A percentile compares a stretch with the other conserved stretches of the same genome.
Conservation (phyloP, 78 protist genomes). For the Dictyostelium purpureum region DNA sequence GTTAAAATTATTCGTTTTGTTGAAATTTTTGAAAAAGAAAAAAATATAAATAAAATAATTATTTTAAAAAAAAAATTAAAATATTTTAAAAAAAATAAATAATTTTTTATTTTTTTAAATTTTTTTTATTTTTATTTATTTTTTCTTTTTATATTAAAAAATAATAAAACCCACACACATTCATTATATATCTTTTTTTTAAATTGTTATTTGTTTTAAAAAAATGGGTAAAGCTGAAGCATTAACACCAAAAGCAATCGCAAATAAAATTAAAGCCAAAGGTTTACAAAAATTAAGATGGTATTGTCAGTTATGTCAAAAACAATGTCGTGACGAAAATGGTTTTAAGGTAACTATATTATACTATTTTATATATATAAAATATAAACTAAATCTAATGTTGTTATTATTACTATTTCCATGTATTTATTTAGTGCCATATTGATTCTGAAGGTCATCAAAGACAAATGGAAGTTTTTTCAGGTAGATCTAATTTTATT, state of each 20-base stretch:
- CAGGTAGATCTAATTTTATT: conserved; percentile 80
- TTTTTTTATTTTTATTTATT: not conserved
- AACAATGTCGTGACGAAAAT: conserved; percentile 97
- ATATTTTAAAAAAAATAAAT: too few species aligned
- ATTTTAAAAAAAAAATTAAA: too few species aligned
- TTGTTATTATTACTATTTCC: not conserved
- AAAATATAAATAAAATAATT: too few species aligned
- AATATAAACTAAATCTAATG: not conserved
- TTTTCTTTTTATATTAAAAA: not conserved
- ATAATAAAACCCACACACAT: not conserved
- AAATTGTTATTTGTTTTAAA: not conserved
- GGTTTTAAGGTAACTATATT: conserved; percentile 87
- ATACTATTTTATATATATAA: not conserved
- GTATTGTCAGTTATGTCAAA: conserved; percentile 97
- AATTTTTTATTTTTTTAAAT: not conserved
- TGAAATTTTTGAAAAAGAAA: too few species aligned
- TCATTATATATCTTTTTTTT: not conserved
- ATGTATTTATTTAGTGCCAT: conserved; percentile 87
- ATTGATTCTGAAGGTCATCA: conserved; percentile 88
- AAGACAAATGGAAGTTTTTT: conserved; percentile 89
- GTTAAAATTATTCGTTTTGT: too few species aligned
- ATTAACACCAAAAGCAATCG: conserved; percentile 75
- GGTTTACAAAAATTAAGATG: conserved; percentile 96
- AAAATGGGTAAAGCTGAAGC: conserved; percentile 49
- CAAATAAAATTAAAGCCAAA: conserved; percentile 78